Evolutionary conservation across 1,284 basidiomycete species (phyloP).

Genomic region (Phylloboletellus chloephorus): DNA sequence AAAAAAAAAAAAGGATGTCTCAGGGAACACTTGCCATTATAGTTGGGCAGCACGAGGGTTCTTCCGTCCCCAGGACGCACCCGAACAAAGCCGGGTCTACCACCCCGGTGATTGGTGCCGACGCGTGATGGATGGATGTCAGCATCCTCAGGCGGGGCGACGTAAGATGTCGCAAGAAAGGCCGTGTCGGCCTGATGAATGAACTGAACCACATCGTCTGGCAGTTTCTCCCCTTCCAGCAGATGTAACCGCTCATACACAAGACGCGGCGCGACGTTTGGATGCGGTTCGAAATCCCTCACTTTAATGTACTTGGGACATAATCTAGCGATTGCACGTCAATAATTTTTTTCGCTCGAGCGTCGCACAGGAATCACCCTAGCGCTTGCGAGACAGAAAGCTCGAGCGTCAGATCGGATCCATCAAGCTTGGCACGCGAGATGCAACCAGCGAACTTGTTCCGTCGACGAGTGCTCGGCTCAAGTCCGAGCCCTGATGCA

Average conservation of each 20-base stretch:
- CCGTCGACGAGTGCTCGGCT: conserved; percentile 49
- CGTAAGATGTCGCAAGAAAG: conserved; percentile 50
- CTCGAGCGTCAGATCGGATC: conserved; percentile 23
- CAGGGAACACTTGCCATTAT: conserved; percentile 40
- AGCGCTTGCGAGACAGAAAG: conserved; percentile 50
- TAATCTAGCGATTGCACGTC: conserved; percentile 20
- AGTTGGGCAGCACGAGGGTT: conserved; percentile 56
- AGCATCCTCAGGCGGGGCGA: conserved; percentile 35
- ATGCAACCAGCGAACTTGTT: conserved; percentile 58
- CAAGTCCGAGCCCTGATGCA: conserved; percentile 55
- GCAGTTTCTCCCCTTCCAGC: conserved; percentile 33
- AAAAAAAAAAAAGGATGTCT: background rate
- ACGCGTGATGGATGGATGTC: conserved; percentile 47
- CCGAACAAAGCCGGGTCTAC: conserved; percentile 52
- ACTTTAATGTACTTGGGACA: conserved; percentile 63
- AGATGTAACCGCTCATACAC: conserved; percentile 34
- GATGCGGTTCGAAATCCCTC: conserved; percentile 41
- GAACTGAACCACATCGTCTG: conserved; percentile 43
- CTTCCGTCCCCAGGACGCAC: conserved; percentile 47
- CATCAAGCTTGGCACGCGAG: conserved; percentile 24
- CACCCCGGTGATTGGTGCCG: conserved; percentile 62
- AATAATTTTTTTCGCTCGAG: background rate
- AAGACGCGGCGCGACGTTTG: conserved; percentile 36
- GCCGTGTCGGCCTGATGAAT: conserved; percentile 47
- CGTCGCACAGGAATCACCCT: conserved; percentile 35